Percentiles rank a stretch among this genome's conserved stretches.
Evolutionary conservation across 2,329 filamentous ascomycete genomes (phyloP).

Genomic region (Neonectria sp.): DNA sequence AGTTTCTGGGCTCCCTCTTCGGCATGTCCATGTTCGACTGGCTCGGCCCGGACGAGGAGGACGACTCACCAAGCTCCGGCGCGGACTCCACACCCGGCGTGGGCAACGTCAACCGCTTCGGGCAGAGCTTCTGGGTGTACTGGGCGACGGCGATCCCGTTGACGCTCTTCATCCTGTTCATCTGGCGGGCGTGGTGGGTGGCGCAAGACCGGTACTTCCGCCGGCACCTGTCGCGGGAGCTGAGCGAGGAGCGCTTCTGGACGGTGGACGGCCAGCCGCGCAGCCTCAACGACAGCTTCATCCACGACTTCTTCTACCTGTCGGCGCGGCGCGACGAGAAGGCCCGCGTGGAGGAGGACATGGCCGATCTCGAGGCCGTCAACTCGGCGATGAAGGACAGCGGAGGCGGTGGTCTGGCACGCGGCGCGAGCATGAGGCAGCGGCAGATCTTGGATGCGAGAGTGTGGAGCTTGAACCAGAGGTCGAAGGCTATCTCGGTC

Average conservation of each 20-base stretch:
- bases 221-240: slow-evolving; percentile 60
- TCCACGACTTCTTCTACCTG: slow-evolving; percentile 61
- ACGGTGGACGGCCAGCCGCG: slow-evolving; percentile 61
- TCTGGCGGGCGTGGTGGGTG: slow-evolving; percentile 65
- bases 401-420: slow-evolving; percentile 5
- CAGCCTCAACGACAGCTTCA: slow-evolving; percentile 58
- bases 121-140: slow-evolving; percentile 62
- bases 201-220: slow-evolving; percentile 63
- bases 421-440: slow-evolving; percentile 38
- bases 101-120: slow-evolving; percentile 48
- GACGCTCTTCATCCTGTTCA: slow-evolving; percentile 58
- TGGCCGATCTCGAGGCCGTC: slow-evolving; percentile 39
- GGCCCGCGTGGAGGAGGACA: slow-evolving; percentile 30
- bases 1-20: slow-evolving; percentile 63
- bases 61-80: neutral
- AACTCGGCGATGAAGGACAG: slow-evolving; percentile 37
- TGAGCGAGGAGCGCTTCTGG: slow-evolving; percentile 65
- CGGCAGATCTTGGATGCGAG: slow-evolving; percentile 43
- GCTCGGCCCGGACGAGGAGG: slow-evolving; percentile 55
- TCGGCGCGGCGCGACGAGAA: slow-evolving; percentile 54
- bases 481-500: slow-evolving; percentile 25
- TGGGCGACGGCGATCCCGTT: slow-evolving; percentile 62
- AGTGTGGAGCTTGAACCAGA: slow-evolving; percentile 43
- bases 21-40: slow-evolving; percentile 65
- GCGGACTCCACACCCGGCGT: slow-evolving; percentile 6